Evolutionary conservation across 495 filamentous ascomycete genomes (phyloP), one percentile per base, ranked within the genome.

Genomic region (Hamigera avellanea): DNA sequence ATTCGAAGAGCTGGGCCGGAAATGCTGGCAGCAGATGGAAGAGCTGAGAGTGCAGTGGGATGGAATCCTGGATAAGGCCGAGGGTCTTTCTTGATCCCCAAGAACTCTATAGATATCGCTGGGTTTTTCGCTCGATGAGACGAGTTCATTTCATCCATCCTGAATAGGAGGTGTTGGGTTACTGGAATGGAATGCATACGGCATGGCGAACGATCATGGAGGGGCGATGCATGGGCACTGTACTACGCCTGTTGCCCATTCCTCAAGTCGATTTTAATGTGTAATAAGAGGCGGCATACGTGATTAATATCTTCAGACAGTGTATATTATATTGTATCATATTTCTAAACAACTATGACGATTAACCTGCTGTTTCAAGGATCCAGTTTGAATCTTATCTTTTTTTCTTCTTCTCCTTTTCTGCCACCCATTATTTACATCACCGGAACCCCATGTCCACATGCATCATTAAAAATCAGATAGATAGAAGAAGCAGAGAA

Each of bases 1-100:
- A 42, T 95, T 95, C 57, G 84, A 93, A 61, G 70, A 70, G 39
- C 46, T 81, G 27, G 89, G 86, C 2, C 71, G 72, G 33, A 56
- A 64, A 46, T 80, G 72, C 46, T 98, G 91, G 91, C 67, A 48
- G 53, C 62, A 81, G 62, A 87, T 98, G 76, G 91, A 98, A 66
- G 69, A 64, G 57, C 53, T 95, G 67, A 70, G 91, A 50, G 50
- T 57, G 36, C 63, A 74, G 48, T 98, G 91, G 91, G 86, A 93
- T 54, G 54, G 33, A 14, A 72, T 67, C 50, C 37, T 82, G 36
- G 67, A 70, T 50, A 39, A 46, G 33, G 62, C 46, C 12, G 64
- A 64, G 36, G 40, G 14, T 3, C 5, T 30, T 13, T n/a, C 27
- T 30, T n/a, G n/a, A 5, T 15, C 9, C 21, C 9, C 21, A 23